Evolutionary conservation across 1,139 yeast genomes (phyloP).

Genomic region (Williopsis jadinii): DNA sequence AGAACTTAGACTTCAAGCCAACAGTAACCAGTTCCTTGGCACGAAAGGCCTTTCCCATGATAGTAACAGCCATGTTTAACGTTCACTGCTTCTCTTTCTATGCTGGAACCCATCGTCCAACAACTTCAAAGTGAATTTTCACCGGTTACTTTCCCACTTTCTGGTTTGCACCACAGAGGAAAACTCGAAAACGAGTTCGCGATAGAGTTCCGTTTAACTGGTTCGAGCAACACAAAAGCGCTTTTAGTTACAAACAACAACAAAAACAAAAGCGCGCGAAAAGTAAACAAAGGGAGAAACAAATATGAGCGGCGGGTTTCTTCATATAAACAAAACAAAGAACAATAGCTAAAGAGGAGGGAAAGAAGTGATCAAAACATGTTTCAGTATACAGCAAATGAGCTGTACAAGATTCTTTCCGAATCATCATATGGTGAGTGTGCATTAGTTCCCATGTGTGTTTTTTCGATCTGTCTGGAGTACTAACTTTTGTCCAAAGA

Average conservation of each 20-base stretch:
- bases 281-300: conserved; percentile 1
- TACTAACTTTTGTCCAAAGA: conserved; percentile 5
- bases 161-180: neutral
- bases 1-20: conserved; percentile 75
- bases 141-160: neutral
- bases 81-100: too few relatives aligned
- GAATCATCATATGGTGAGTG: conserved; percentile 11
- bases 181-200: neutral
- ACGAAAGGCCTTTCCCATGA: conserved; percentile 67
- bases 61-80: conserved; percentile 58
- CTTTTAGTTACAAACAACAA: too few relatives aligned
- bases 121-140: neutral
- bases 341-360: too few relatives aligned
- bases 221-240: too few relatives aligned
- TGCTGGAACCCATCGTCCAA: neutral
- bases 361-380: conserved; percentile 2
- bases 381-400: conserved; percentile 15
- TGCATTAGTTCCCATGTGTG: neutral
- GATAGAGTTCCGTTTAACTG: neutral
- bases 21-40: conserved; percentile 41
- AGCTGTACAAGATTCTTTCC: conserved; percentile 8
- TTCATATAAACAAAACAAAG: conserved; percentile 1
- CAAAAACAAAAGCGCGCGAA: neutral
- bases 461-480: too few relatives aligned
- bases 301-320: too few relatives aligned